Evolutionary conservation across 106 monocot species (phyloP), one percentile per base, ranked within the genome.

Genomic region (Acorus calamus): DNA sequence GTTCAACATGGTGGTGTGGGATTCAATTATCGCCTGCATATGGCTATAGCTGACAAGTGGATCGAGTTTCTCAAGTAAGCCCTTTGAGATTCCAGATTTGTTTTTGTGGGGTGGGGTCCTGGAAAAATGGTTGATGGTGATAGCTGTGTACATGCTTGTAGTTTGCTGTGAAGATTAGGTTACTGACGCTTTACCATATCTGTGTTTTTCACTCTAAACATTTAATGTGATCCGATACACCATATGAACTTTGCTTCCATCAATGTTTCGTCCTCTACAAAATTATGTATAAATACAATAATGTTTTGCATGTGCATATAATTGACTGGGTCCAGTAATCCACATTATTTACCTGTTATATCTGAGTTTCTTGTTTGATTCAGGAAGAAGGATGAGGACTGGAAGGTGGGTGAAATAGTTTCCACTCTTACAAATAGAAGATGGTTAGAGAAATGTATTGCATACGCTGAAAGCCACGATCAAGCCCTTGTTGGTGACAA

Each of bases 401-500:
- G 96, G 96, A 74, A 75, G 52, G 91, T 98, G 96, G 79, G 84
- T 49, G 96, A 91, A 45, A 98, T 98, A 65, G 83, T 91, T n/a
- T 70, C 85, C 69, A 85, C 96, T 45, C 77, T 98, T 52, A 91
- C 83, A 46, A 98, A 98, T 71, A 85, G 96, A 72, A 87, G 96
- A 62, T 98, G 96, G 91, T 56, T 69, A 62, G 96, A 98, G 74
- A 98, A 88, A 71, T 98, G 96, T 83, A 75, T 98, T 70, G 74
- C 70, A 14, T 98, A 98, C 74, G 91, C 96, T 74, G 96, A 98
- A 79, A 98, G 96, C 59, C 96, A 98, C 66, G 96, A 98, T 73
- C 96, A 98, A 77, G 96, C 96, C 50, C 87, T 98, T 69, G 96
- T 98, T 71, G 96, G 96, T 61, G 96, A 98, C 77, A 98, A 98